phyloP scores from a whole-genome alignment of 345 rosid genomes.

The Syzygium oleosum region DNA sequence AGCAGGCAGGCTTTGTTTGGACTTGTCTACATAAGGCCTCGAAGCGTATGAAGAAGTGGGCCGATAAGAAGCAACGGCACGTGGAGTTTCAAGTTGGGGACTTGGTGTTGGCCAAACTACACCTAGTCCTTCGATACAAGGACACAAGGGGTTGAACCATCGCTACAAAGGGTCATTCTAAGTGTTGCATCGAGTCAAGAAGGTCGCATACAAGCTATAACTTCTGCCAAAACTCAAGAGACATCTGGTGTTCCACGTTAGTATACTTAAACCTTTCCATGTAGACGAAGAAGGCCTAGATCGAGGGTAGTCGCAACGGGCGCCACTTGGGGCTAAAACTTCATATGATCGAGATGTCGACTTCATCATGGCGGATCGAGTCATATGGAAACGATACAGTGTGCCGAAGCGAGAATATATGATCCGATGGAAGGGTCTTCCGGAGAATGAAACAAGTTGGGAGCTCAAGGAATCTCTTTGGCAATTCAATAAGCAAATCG shows the following conservation, averaged over 20 bases:
- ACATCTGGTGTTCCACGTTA: too few relatives aligned
- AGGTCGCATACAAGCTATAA: too few relatives aligned
- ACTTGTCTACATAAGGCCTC: too few relatives aligned
- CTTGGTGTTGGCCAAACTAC: too few relatives aligned
- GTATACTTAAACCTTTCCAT: not conserved
- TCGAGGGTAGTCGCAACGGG: not conserved
- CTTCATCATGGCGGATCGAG: not conserved
- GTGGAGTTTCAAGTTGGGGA: too few relatives aligned
- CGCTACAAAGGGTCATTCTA: too few relatives aligned
- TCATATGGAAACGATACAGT: not conserved
- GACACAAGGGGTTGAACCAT: too few relatives aligned
- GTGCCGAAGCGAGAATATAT: not conserved
- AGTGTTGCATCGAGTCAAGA: too few relatives aligned
- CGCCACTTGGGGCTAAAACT: not conserved
- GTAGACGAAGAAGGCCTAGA: not conserved
- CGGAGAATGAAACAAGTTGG: not conserved
- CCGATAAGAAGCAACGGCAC: too few relatives aligned
- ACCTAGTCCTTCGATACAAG: too few relatives aligned
- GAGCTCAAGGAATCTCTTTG: not conserved
- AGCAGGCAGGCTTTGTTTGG: too few relatives aligned
- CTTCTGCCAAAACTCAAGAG: not conserved
- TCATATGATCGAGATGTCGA: not conserved
- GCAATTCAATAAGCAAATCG: not conserved
- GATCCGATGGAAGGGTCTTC: not conserved
- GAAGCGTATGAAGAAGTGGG: too few relatives aligned